Percentiles rank a stretch among this genome's conserved stretches.
These are phyloP conservation scores for Gossypium australe DNA, from an alignment of 345 rosid genomes.

Conservation along the genomic window DNA sequence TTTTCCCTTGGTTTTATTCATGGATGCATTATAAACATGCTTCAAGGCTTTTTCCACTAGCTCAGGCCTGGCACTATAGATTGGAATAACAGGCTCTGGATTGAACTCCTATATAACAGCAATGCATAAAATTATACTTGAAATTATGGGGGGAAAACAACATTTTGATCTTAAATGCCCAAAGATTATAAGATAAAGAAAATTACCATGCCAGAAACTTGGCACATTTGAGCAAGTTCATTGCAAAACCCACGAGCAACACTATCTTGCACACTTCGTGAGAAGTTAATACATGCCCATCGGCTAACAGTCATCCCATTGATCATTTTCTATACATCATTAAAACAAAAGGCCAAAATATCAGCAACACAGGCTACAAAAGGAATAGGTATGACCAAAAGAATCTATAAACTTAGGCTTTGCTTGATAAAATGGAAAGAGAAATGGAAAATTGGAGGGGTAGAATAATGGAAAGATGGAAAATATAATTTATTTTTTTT, in stretches of 20 bases:
- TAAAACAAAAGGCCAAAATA: slow-evolving; percentile 6
- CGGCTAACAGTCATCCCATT: slow-evolving; percentile 93
- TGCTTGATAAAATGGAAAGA: no score
- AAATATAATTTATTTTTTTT: no score
- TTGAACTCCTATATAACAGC: slow-evolving; percentile 61
- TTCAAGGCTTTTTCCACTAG: slow-evolving; percentile 97
- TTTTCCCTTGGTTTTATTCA: slow-evolving; percentile 88
- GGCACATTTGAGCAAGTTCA: slow-evolving; percentile 97
- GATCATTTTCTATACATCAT: slow-evolving; percentile 73
- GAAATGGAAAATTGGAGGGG: no score
- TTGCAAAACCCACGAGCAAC: slow-evolving; percentile 86
- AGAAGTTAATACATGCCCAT: slow-evolving; percentile 98
- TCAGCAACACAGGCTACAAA: slow-evolving; percentile 8
- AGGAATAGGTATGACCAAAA: neutral
- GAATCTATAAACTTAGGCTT: neutral
- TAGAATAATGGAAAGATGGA: no score
- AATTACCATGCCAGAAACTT: slow-evolving; percentile 97
- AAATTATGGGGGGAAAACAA: neutral
- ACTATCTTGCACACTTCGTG: slow-evolving; percentile 88
- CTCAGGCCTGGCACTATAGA: slow-evolving; percentile 86
- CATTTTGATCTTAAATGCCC: neutral
- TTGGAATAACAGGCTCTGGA: slow-evolving; percentile 87
- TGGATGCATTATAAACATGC: slow-evolving; percentile 75
- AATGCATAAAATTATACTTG: neutral
- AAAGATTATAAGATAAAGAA: neutral